A percentile compares a stretch with the other conserved stretches of the same genome.
phyloP scores from a whole-genome alignment of 148 eudicot genomes.

The Selenicereus undatus region DNA sequence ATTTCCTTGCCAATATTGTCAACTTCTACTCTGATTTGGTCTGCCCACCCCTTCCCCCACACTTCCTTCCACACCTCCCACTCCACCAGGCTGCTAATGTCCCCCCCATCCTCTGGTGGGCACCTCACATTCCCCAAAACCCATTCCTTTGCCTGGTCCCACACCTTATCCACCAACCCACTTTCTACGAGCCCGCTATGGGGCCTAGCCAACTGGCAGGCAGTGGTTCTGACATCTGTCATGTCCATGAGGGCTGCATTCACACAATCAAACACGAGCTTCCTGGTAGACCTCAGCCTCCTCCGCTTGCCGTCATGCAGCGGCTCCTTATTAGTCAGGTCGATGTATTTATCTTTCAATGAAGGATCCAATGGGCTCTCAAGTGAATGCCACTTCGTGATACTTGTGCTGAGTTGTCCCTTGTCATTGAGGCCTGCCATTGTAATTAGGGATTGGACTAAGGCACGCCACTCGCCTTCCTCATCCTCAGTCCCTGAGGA shows the following conservation, averaged over 20 bases:
- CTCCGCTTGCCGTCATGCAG: conserved; percentile 55
- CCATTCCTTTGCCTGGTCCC: conserved; percentile 63
- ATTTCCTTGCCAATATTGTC: conserved; percentile 63
- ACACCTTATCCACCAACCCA: conserved; percentile 44
- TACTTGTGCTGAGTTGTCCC: conserved; percentile 34
- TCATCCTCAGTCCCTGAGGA: conserved; percentile 45
- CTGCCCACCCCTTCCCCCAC: conserved; percentile 68
- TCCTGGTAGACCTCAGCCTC: conserved; percentile 52
- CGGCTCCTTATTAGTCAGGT: conserved; percentile 43
- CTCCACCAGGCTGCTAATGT: conserved; percentile 60
- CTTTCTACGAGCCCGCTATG: not conserved
- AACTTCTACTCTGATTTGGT: conserved; percentile 43
- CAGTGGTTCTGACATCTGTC: conserved; percentile 28
- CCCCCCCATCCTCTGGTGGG: conserved; percentile 34
- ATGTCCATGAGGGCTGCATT: conserved; percentile 55
- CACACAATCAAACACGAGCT: conserved; percentile 84
- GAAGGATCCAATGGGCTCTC: conserved; percentile 82
- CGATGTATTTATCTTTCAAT: conserved; percentile 53
- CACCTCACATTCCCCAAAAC: conserved; percentile 37
- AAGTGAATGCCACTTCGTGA: conserved; percentile 64
- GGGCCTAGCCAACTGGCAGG: conserved; percentile 21
- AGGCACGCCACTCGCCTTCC: conserved; percentile 56
- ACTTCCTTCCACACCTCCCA: conserved; percentile 69
- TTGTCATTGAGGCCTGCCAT: conserved; percentile 48
- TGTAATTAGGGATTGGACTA: conserved; percentile 64